Conservation (phyloP, 2,329 filamentous ascomycete genomes). For the Xylaria sp. region DNA sequence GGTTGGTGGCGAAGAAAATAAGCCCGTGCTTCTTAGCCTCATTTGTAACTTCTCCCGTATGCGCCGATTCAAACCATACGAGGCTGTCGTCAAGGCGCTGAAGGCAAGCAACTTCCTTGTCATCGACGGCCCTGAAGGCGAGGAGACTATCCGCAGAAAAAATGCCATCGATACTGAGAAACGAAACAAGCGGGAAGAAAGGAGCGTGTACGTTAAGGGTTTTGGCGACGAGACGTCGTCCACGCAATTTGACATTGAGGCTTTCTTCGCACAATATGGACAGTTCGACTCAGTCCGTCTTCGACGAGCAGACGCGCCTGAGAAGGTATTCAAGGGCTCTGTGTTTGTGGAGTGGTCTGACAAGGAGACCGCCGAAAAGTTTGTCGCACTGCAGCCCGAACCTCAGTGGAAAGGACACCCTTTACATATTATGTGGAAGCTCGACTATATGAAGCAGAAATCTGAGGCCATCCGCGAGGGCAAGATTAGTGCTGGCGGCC, state of each 20-base stretch:
- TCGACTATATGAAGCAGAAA: conserved; percentile 85
- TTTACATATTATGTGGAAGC: conserved; percentile 87
- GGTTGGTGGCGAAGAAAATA: conserved; percentile 82
- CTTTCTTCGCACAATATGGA: conserved; percentile 86
- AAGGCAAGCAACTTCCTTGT: conserved; percentile 79
- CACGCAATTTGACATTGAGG: conserved; percentile 93
- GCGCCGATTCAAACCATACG: conserved; percentile 91
- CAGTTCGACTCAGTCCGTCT: conserved; percentile 85
- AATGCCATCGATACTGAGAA: conserved; percentile 70
- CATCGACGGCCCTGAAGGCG: conserved; percentile 76
- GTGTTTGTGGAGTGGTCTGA: conserved; percentile 93
- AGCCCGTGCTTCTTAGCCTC: conserved; percentile 79
- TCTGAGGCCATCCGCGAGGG: conserved; percentile 76
- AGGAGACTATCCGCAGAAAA: conserved; percentile 81
- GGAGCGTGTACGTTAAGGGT: conserved; percentile 91
- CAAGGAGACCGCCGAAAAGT: conserved; percentile 81
- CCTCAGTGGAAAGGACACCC: conserved; percentile 86
- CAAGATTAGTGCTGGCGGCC: conserved; percentile 68
- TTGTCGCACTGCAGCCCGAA: conserved; percentile 80
- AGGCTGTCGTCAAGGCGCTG: conserved; percentile 82
- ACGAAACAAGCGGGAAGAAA: conserved; percentile 72
- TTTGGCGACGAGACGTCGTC: conserved; percentile 86
- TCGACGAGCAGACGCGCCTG: conserved; percentile 69
- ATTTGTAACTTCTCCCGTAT: conserved; percentile 94
- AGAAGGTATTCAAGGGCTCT: conserved; percentile 90